Percentiles rank a stretch among this genome's conserved stretches.
Evolutionary conservation across 805 yeast genomes (phyloP).

Genomic region (Jamesozyma spencerorum): DNA sequence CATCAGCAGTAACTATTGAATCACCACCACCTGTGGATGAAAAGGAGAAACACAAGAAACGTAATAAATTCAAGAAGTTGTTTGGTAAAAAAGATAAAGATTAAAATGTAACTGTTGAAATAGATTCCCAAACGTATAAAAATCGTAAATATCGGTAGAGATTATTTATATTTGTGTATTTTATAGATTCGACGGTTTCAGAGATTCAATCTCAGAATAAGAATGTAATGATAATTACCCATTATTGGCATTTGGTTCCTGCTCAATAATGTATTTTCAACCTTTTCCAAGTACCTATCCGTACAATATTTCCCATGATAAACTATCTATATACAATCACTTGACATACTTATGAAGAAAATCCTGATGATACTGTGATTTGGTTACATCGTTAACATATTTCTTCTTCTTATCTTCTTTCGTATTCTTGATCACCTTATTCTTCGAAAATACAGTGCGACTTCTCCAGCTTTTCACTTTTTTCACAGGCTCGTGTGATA

Average conservation of each 20-base stretch:
- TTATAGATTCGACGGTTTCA: too few species aligned
- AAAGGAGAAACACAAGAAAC: constrained; percentile 35
- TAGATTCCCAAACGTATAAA: too few species aligned
- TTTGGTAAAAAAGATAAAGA: constrained; percentile 21
- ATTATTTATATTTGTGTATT: too few species aligned
- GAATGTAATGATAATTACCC: too few species aligned
- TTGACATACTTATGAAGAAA: constrained; percentile 35
- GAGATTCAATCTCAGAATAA: too few species aligned
- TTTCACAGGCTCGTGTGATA: constrained; percentile 1
- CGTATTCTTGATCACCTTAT: constrained; percentile 11
- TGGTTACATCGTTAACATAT: constrained; percentile 31
- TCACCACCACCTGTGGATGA: background rate
- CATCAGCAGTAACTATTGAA: constrained; percentile 4
- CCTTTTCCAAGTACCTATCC: too few species aligned
- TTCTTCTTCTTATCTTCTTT: constrained; percentile 5
- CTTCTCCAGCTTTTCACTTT: constrained; percentile 22
- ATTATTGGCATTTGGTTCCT: too few species aligned
- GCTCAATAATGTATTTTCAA: too few species aligned
- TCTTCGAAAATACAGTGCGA: constrained; percentile 19
- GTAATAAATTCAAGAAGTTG: constrained; percentile 39
- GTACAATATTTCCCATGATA: too few species aligned
- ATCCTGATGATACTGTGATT: constrained; percentile 34
- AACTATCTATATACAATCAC: too few species aligned
- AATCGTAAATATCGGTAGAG: too few species aligned
- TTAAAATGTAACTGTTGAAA: background rate